Conservation (phyloP, 1,139 yeast genomes). For the Pichia kudriavzevii region DNA sequence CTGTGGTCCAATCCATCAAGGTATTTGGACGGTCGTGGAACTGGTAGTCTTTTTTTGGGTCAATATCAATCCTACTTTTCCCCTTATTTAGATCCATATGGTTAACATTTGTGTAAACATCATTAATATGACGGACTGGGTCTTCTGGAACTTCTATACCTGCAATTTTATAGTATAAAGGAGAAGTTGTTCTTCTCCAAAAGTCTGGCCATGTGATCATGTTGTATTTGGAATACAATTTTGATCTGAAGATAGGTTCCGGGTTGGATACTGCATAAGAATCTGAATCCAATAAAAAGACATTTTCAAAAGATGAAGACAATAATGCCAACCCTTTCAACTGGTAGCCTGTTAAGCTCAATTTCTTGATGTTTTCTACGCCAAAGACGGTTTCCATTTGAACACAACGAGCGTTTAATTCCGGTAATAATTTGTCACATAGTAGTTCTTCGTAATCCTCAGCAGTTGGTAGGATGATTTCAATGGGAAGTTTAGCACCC, state of each 20-base stretch:
- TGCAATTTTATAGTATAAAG: constrained; percentile 48
- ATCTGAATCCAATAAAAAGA: constrained; percentile 45
- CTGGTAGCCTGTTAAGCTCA: constrained; percentile 44
- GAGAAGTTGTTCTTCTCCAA: constrained; percentile 59
- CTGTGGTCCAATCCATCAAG: constrained; percentile 53
- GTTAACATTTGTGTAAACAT: constrained; percentile 23
- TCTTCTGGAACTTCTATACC: constrained; percentile 26
- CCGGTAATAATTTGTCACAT: constrained; percentile 41
- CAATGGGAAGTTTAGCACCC: constrained; percentile 53
- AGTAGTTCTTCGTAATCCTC: constrained; percentile 44
- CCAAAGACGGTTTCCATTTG: constrained; percentile 33
- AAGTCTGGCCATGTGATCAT: constrained; percentile 57
- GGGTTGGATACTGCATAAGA: constrained; percentile 43
- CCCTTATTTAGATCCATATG: constrained; percentile 11
- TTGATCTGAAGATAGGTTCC: constrained; percentile 33
- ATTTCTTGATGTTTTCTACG: constrained; percentile 23
- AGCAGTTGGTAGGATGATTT: constrained; percentile 47
- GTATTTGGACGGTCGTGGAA: constrained; percentile 49
- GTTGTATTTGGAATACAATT: constrained; percentile 20
- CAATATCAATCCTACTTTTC: constrained; percentile 12
- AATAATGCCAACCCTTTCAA: constrained; percentile 47
- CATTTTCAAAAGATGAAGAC: constrained; percentile 43
- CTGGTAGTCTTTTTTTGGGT: constrained; percentile 25
- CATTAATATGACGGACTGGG: constrained; percentile 23
- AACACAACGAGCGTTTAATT: constrained; percentile 45